Evolutionary conservation across 2,329 filamentous ascomycete species (phyloP), one percentile per base, ranked within the genome.

Genomic region (Penicillium olsonii): DNA sequence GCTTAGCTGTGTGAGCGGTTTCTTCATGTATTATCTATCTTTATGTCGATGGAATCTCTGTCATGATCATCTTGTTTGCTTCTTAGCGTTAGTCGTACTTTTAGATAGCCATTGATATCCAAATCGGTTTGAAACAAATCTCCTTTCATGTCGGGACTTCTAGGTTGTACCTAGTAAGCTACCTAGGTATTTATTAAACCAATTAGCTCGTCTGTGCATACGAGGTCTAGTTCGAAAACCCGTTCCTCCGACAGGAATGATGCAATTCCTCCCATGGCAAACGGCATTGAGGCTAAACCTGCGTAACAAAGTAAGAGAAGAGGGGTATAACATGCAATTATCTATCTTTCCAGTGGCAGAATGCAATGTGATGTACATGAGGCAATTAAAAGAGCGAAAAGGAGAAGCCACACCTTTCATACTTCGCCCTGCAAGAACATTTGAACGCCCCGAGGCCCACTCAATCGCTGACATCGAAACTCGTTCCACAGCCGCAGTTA

Each of bases 401-500:
- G 10, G 12, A 45, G 19, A 37, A 19, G 33, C 33, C 34, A 33
- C 39, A 11, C 22, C 22, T 24, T 8, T 24, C 5, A 24, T 24
- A 24, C 22, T 5, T 24, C 22, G 4, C 22, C 22, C 22, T 24
- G 22, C 14, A 35, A n/a, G 15, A 26, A 29, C 31, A 15, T n/a
- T 27, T 34, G 14, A 15, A 34, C 7, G 31, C 14, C n/a, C 15
- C 5, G 9, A 29, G 14, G 5, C 33, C 9, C 19, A 17, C 46
- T 57, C 50, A 67, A 85, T 68, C 82, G 68, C 92, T 90, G 58
- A 97, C 90, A 74, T 97, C 94, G 72, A 99, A 99, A 68, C 92
- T 97, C 14, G 92, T 96, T 7, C 94, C 94, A 72, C 94, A 99
- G 1, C 94, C 94, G 75, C 94, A 99, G 69, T 89, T 96, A 72